phyloP scores from a whole-genome alignment of 2,329 filamentous ascomycete genomes.

The Fusarium verrucosum region DNA sequence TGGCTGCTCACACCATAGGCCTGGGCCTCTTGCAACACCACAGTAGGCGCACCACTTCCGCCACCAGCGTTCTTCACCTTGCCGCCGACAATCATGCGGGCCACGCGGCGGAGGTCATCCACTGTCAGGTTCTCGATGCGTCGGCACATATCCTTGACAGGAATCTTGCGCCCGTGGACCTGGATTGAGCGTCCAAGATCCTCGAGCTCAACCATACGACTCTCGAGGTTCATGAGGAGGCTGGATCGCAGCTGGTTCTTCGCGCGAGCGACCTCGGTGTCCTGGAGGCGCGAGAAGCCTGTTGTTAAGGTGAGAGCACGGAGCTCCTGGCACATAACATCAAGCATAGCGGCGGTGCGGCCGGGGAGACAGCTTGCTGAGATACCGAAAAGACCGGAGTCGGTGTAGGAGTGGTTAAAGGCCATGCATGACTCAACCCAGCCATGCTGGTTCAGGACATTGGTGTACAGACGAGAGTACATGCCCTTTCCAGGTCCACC shows the following conservation, averaged over 20 bases:
- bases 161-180: slow-evolving; percentile 92
- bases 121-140: slow-evolving; percentile 86
- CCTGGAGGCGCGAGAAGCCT: slow-evolving; percentile 76
- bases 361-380: slow-evolving; percentile 84
- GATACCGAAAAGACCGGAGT: slow-evolving; percentile 95
- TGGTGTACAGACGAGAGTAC: slow-evolving; percentile 97
- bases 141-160: slow-evolving; percentile 90
- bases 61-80: slow-evolving; percentile 76
- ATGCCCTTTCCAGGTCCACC: slow-evolving; percentile 98
- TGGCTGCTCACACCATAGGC: slow-evolving; percentile 73
- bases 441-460: slow-evolving; percentile 95
- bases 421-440: slow-evolving; percentile 97
- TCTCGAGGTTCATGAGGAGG: slow-evolving; percentile 97
- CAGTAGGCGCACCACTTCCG: slow-evolving; percentile 89
- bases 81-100: slow-evolving; percentile 79
- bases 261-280: slow-evolving; percentile 84
- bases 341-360: slow-evolving; percentile 83
- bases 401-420: slow-evolving; percentile 98
- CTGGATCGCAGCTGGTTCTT: slow-evolving; percentile 95
- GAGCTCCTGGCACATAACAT: slow-evolving; percentile 94
- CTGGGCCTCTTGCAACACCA: slow-evolving; percentile 92
- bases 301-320: slow-evolving; percentile 78
- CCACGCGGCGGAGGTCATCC: slow-evolving; percentile 82
- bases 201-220: slow-evolving; percentile 95
- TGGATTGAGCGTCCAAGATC: slow-evolving; percentile 95